Evolutionary conservation across 2,329 filamentous ascomycete genomes (phyloP), one percentile per base, ranked within the genome.

Genomic region (Exophiala lecanii-corni): DNA sequence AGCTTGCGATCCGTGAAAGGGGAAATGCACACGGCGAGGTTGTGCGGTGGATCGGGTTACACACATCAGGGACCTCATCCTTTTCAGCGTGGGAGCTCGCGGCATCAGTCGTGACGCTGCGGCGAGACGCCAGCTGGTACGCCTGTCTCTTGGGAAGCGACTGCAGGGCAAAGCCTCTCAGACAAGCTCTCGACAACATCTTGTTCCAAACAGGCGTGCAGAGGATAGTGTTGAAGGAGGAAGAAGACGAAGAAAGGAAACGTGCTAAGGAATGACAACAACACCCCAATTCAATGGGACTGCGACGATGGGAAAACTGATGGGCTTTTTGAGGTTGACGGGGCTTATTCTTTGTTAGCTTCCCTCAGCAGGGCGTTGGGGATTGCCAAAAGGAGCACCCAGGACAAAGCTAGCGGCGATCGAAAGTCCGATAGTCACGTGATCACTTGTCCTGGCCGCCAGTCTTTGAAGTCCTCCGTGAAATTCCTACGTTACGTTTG

Each of bases 61-160:
- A 57, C 73, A 84, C 82, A 65, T 75, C 66, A 44, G 82, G 82
- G 53, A 86, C 76, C 59, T 80, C 75, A 62, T 74, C 76, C 75
- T 86, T 86, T 67, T 91, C 87, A 60, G 89, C 82, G 68, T 94
- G 87, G 60, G 89, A 82, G 61, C 86, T 91, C 57, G 92, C 92
- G 55, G 92, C 92, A 71, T 97, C 84, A 57, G 92, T 97, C 58
- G 92, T 98, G 62, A 98, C 92, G 58, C 79, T 79, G 66, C 91
- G 81, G 65, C 80, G 73, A n/a, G n/a, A n/a, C 57, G 75, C 71
- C 48, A 71, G 63, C 55, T 68, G 65, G 51, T 68, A 65, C 38
- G 64, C 63, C 55, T 66, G 66, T 55, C 66, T 66, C 58, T 66
- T 66, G 25, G 61, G 45, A 19, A 65, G 58, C 48, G 61, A 43